Evolutionary conservation across 31 red algal genomes (phyloP).

Genomic region (Endocladia muricata): DNA sequence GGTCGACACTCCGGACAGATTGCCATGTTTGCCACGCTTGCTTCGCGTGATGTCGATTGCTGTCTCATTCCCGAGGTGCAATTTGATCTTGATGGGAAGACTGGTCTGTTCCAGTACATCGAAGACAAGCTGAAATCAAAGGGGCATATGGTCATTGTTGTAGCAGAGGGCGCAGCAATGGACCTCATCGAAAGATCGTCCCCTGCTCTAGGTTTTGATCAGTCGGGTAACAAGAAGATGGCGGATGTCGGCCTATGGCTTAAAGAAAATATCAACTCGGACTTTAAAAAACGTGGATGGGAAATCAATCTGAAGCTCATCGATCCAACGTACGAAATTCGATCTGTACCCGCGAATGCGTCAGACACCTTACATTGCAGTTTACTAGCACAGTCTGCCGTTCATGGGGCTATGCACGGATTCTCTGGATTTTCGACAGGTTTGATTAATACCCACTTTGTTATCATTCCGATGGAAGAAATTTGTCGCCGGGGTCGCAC

Average conservation of each 20-base stretch:
- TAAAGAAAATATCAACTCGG: constrained; percentile 63
- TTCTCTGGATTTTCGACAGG: constrained; percentile 86
- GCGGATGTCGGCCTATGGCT: constrained; percentile 89
- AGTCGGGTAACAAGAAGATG: constrained; percentile 88
- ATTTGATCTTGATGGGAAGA: constrained; percentile 81
- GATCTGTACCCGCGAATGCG: constrained; percentile 85
- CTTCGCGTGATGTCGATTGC: constrained; percentile 82
- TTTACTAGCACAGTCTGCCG: constrained; percentile 84
- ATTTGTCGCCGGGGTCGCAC: constrained; percentile 57
- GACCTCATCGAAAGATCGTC: constrained; percentile 51
- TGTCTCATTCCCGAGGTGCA: constrained; percentile 95
- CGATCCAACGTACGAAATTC: constrained; percentile 91
- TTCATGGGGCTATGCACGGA: constrained; percentile 93
- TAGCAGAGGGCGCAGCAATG: constrained; percentile 92
- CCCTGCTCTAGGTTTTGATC: constrained; percentile 21
- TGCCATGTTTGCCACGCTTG: constrained; percentile 81
- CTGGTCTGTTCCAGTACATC: constrained; percentile 81
- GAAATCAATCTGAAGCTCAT: constrained; percentile 92
- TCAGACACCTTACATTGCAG: constrained; percentile 83
- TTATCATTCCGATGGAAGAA: constrained; percentile 84
- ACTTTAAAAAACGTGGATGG: constrained; percentile 41
- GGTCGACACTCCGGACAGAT: constrained; percentile 88
- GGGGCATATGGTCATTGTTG: constrained; percentile 91
- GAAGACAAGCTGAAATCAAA: constrained; percentile 49
- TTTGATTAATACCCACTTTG: constrained; percentile 85